Conservation (phyloP, 2,329 filamentous ascomycete species). For the Penicillium sp. region DNA sequence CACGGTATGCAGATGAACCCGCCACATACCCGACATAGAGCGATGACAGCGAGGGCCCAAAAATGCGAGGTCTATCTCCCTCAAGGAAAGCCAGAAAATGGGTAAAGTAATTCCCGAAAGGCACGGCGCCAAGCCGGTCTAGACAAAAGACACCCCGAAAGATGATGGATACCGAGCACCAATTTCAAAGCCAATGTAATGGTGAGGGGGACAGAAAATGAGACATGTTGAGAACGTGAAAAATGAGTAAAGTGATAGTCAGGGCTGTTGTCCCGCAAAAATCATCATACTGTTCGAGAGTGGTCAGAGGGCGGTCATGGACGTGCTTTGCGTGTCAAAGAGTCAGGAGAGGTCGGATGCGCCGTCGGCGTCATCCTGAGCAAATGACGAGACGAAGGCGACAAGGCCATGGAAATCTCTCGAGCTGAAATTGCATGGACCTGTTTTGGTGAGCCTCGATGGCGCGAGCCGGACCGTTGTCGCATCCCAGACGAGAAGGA, state of each 20-base stretch:
- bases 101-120: not conserved
- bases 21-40: constrained; percentile 5
- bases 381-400: constrained; percentile 29
- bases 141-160: constrained; percentile 1
- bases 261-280: not conserved
- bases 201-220: not conserved
- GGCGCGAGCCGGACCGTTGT: constrained; percentile 11
- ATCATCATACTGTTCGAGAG: constrained; percentile 6
- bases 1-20: constrained; percentile 10
- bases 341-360: constrained; percentile 24
- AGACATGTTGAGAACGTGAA: not conserved
- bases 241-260: not conserved
- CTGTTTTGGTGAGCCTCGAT: constrained; percentile 22
- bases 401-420: constrained; percentile 28
- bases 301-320: constrained; percentile 15
- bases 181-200: not conserved
- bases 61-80: not conserved
- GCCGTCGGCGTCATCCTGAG: constrained; percentile 30
- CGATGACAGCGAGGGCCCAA: not conserved
- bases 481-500: constrained; percentile 25
- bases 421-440: constrained; percentile 16
- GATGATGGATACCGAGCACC: not conserved
- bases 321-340: constrained; percentile 13
- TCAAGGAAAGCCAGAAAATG: not conserved
- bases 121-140: not conserved